Evolutionary conservation across 192 early-diverging fungal species (phyloP), one percentile per base, ranked within the genome.

Genomic region (Neocallimastix lanati): DNA sequence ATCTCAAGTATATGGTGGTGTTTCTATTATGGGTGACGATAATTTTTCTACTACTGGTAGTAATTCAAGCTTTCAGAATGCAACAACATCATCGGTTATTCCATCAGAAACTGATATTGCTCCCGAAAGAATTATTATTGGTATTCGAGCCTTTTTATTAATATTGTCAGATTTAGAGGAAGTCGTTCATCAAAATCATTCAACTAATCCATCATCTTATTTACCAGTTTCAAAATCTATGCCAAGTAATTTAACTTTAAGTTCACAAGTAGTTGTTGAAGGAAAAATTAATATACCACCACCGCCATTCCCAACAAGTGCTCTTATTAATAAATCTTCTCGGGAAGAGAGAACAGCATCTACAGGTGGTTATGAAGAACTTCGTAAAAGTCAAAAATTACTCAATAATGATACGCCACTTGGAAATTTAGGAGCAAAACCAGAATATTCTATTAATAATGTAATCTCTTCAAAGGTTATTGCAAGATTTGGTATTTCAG

Each of bases 121-220:
- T 77, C 88, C 93, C 0, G 94, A 95, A 80, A 84, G 92, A 36
- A 88, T 93, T 83, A 91, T 90, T 5, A 90, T 96, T 77, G 95
- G 88, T 1, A 83, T 96, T 12, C 81, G 91, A 18, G 86, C 92
- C 11, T 93, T 95, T 80, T 83, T 91, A 80, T 77, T 94, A 30
- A 85, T 95, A 30, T 81, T 96, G n/a, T 83, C 89, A 0, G 92
- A 93, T 76, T 85, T 93, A 29, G 94, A 93, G 78, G 87, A 90
- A 28, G 83, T 81, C 0, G 58, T 80, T 7, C 27, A 15, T 76
- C 78, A 76, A 28, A 14, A 79, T 37, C 21, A 77, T 29, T 35
- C 80, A 81, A 27, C 29, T 77, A 14, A 82, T 82, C 29, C 25
- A 83, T 83, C 25, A 80, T 83, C 3, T 77, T 82, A 18, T 84